Percentiles rank a stretch among this genome's conserved stretches.
phyloP scores from a whole-genome alignment of 2,329 filamentous ascomycete genomes.

The Neonectria faginata region DNA sequence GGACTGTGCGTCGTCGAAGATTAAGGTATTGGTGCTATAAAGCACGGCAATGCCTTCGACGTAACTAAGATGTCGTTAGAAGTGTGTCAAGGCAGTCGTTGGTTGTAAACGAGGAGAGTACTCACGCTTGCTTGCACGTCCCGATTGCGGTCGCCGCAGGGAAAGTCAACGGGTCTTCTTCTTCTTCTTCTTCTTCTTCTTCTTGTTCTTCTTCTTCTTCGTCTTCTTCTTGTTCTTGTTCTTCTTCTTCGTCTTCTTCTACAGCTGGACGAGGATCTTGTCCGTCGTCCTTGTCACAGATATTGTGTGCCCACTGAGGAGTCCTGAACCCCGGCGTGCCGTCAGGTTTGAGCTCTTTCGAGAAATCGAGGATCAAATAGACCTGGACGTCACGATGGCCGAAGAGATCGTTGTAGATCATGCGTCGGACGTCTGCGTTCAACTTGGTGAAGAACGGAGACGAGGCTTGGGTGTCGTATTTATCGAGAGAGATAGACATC shows the following conservation, averaged over 20 bases:
- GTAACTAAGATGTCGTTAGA: slow-evolving; percentile 12
- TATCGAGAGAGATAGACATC: background rate
- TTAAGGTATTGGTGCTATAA: slow-evolving; percentile 20
- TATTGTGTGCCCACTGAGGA: too few relatives aligned
- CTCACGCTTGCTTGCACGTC: slow-evolving; percentile 28
- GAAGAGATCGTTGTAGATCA: slow-evolving; percentile 6
- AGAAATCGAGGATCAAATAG: too few relatives aligned
- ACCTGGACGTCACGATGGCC: slow-evolving; percentile 7
- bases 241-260: too few relatives aligned
- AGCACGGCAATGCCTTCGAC: slow-evolving; percentile 21
- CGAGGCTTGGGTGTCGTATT: background rate
- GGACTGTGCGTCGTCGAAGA: background rate
- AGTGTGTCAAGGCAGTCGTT: background rate
- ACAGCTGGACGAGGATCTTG: too few relatives aligned
- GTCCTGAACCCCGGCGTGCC: too few relatives aligned
- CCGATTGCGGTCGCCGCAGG: slow-evolving; percentile 1
- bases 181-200: too few relatives aligned
- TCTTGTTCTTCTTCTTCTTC: too few relatives aligned
- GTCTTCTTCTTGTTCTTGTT: too few relatives aligned
- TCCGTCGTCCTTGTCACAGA: too few relatives aligned
- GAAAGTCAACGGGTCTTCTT: too few relatives aligned
- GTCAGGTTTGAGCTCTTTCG: too few relatives aligned
- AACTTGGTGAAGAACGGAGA: slow-evolving; percentile 18
- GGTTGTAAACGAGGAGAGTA: background rate
- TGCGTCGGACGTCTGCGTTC: slow-evolving; percentile 9